Percentiles rank a stretch among this genome's conserved stretches.
Conservation (phyloP, 495 filamentous ascomycete genomes). For the Penicillium longicatenatum region DNA sequence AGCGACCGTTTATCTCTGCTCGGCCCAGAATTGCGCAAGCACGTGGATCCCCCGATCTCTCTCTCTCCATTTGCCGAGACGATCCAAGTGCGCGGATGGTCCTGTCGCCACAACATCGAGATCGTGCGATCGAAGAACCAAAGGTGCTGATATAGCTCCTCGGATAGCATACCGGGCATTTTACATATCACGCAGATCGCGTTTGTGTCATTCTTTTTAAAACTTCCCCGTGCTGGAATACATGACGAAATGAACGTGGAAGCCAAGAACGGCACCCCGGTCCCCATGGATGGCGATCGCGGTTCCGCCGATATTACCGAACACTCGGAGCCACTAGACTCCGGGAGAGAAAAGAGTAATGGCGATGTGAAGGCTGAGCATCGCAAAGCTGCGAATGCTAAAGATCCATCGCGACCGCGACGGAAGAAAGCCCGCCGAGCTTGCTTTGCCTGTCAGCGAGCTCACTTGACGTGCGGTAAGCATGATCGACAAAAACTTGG, state of each 20-base stretch:
- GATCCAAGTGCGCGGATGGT: slow-evolving; percentile 26
- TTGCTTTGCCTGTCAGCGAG: slow-evolving; percentile 95
- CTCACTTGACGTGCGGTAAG: slow-evolving; percentile 98
- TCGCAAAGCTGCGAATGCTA: slow-evolving; percentile 64
- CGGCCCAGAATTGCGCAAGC: slow-evolving; percentile 13
- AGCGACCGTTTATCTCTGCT: slow-evolving; percentile 13
- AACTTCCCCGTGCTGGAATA: slow-evolving; percentile 17
- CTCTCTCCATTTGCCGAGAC: slow-evolving; percentile 17
- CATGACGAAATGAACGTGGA: slow-evolving; percentile 56
- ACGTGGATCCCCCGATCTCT: slow-evolving; percentile 20
- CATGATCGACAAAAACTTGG: slow-evolving; percentile 2
- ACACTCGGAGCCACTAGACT: slow-evolving; percentile 34
- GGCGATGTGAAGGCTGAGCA: slow-evolving; percentile 57
- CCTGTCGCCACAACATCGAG: slow-evolving; percentile 20
- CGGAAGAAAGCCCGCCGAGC: slow-evolving; percentile 95
- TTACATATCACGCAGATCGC: slow-evolving; percentile 6
- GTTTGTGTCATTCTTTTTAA: background rate
- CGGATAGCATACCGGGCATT: slow-evolving; percentile 2
- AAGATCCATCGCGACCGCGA: slow-evolving; percentile 83
- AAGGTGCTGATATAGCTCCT: slow-evolving; percentile 4
- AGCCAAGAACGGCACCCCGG: slow-evolving; percentile 43
- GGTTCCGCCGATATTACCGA: slow-evolving; percentile 57
- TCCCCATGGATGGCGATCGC: slow-evolving; percentile 51
- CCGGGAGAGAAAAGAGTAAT: slow-evolving; percentile 56
- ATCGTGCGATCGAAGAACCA: slow-evolving; percentile 16